Evolutionary conservation across 306 rosid species (phyloP).

Genomic region (Quercus bicolor): DNA sequence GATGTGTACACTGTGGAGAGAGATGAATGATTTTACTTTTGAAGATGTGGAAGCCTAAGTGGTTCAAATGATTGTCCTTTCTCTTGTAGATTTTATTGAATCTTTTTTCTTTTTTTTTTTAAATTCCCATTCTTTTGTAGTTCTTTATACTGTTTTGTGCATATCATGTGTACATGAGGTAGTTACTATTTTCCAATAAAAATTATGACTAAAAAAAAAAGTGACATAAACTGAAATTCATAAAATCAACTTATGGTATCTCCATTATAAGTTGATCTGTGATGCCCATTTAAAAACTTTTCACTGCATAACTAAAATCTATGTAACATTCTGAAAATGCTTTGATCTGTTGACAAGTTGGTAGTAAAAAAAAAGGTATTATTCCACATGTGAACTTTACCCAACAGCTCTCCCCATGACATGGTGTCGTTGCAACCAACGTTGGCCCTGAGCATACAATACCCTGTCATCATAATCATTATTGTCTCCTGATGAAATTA

Average conservation of each 20-base stretch:
- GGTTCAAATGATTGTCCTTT: too few relatives aligned
- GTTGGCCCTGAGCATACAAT: conserved; percentile 61
- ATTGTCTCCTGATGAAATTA: conserved; percentile 59
- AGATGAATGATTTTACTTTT: too few relatives aligned
- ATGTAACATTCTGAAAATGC: neutral
- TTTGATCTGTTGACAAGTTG: neutral
- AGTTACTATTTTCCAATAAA: too few relatives aligned
- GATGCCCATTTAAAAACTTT: neutral
- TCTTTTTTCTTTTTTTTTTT: too few relatives aligned
- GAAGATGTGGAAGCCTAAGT: too few relatives aligned
- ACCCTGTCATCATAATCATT: conserved; percentile 46
- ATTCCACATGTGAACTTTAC: conserved; percentile 25
- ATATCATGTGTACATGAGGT: too few relatives aligned
- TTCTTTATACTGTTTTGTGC: too few relatives aligned
- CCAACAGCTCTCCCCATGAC: conserved; percentile 77
- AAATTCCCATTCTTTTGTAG: too few relatives aligned
- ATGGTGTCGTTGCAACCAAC: conserved; percentile 65
- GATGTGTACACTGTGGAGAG: too few relatives aligned
- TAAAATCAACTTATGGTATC: neutral
- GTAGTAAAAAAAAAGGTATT: neutral
- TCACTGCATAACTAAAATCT: neutral
- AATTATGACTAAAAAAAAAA: neutral
- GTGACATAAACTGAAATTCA: neutral
- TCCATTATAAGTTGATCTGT: neutral
- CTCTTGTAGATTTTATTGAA: too few relatives aligned